Evolutionary conservation across 371 early-diverging fungal genomes (phyloP).

Genomic region (Thermomucor indicae-seudaticae): DNA sequence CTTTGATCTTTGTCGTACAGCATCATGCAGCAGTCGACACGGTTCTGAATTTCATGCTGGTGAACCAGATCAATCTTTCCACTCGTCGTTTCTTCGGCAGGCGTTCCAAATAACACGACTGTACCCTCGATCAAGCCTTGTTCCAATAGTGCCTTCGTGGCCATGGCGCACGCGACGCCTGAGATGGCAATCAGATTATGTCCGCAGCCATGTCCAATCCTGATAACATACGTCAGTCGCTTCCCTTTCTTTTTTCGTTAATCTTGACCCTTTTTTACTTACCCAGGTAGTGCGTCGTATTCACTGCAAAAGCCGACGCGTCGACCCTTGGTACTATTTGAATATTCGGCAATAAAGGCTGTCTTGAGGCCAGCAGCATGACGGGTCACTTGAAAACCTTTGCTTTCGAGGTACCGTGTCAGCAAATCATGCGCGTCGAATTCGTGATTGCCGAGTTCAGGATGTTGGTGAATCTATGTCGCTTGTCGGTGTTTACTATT

Average conservation of each 20-base stretch:
- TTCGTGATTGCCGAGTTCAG: constrained; percentile 62
- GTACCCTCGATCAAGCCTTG: constrained; percentile 47
- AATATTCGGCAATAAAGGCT: constrained; percentile 59
- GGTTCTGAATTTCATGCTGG: constrained; percentile 51
- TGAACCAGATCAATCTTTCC: constrained; percentile 72
- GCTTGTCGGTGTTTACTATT: neutral
- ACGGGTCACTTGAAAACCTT: constrained; percentile 52
- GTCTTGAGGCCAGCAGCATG: constrained; percentile 55
- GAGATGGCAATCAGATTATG: constrained; percentile 69
- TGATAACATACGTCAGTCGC: constrained; percentile 5
- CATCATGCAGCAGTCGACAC: constrained; percentile 72
- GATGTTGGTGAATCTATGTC: constrained; percentile 55
- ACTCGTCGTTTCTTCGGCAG: constrained; percentile 70
- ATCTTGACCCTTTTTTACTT: constrained; percentile 7
- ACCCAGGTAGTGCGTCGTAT: constrained; percentile 62
- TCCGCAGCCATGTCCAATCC: constrained; percentile 65
- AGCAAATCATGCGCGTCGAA: constrained; percentile 46
- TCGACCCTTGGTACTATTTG: constrained; percentile 34
- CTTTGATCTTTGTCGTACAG: constrained; percentile 32
- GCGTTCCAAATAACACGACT: constrained; percentile 74
- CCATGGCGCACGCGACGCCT: constrained; percentile 63
- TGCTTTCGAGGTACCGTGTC: constrained; percentile 48
- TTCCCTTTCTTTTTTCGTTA: neutral
- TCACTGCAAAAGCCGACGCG: constrained; percentile 56
- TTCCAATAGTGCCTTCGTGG: constrained; percentile 50